phyloP scores from a whole-genome alignment of 768 basidiomycete genomes.

The Phaffia australis region DNA sequence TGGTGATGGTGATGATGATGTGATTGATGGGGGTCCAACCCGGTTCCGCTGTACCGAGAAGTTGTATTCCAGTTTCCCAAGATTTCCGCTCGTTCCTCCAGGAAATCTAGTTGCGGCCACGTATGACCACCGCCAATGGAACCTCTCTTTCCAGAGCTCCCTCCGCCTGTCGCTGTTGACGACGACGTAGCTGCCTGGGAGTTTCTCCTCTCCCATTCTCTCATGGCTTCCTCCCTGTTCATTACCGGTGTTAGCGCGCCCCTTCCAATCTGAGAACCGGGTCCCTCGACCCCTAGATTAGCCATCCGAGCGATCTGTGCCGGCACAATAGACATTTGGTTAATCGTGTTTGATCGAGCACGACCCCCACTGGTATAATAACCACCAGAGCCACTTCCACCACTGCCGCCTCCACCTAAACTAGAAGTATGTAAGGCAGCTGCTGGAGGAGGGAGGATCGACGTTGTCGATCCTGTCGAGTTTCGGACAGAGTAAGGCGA shows the following conservation, averaged over 20 bases:
- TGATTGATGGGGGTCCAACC: neutral
- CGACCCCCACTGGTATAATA: conserved; percentile 47
- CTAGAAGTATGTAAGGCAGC: conserved; percentile 18
- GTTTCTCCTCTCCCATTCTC: conserved; percentile 90
- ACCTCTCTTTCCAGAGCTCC: conserved; percentile 18
- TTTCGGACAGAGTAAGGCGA: conserved; percentile 21
- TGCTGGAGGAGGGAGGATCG: conserved; percentile 21
- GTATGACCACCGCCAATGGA: conserved; percentile 14
- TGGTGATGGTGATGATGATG: conserved; percentile 28
- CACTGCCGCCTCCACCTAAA: neutral
- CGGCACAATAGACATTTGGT: conserved; percentile 82
- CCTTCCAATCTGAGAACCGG: conserved; percentile 41
- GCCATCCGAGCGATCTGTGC: conserved; percentile 81
- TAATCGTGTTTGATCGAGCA: conserved; percentile 81
- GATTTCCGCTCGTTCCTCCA: conserved; percentile 23
- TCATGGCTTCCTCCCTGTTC: conserved; percentile 86
- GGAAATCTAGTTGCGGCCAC: conserved; percentile 23
- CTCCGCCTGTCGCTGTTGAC: neutral
- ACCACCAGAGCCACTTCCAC: conserved; percentile 46
- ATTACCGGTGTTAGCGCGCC: conserved; percentile 86
- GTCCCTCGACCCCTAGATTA: conserved; percentile 58
- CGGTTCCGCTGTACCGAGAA: neutral
- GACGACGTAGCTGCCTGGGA: neutral
- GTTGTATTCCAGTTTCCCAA: conserved; percentile 12
- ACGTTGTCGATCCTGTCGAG: conserved; percentile 9